These are phyloP conservation scores for Saccharomycopsis hybrid DNA, from an alignment of 1,139 yeast species.

Conservation along the genomic window DNA sequence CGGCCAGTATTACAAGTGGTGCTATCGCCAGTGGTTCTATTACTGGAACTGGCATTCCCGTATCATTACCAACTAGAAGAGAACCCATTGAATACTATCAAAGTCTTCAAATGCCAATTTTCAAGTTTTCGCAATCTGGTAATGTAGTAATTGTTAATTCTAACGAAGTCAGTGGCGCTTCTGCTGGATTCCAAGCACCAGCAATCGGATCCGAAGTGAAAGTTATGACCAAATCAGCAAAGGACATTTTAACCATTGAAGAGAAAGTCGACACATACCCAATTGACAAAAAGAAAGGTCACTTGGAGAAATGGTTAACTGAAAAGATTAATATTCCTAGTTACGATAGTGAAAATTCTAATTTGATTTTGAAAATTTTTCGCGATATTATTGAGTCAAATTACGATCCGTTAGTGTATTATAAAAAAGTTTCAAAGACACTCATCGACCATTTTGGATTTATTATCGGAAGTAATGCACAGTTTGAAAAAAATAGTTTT, in stretches of 20 bases:
- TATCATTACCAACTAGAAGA: background rate
- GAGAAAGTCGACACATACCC: slow-evolving; percentile 13
- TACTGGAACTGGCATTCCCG: no score
- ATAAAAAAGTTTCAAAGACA: slow-evolving; percentile 7
- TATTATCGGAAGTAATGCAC: slow-evolving; percentile 1
- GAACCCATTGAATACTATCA: slow-evolving; percentile 4
- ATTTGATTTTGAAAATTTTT: slow-evolving; percentile 16
- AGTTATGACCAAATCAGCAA: slow-evolving; percentile 9
- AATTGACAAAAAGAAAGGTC: slow-evolving; percentile 15
- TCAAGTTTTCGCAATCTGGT: slow-evolving; percentile 13
- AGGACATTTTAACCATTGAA: slow-evolving; percentile 11
- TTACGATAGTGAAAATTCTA: slow-evolving; percentile 9
- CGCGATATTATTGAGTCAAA: slow-evolving; percentile 6
- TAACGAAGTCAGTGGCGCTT: background rate
- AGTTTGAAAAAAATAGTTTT: background rate
- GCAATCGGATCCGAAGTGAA: background rate
- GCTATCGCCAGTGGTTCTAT: no score
- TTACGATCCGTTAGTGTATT: slow-evolving; percentile 4
- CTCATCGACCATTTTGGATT: slow-evolving; percentile 16
- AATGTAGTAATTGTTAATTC: slow-evolving; percentile 8
- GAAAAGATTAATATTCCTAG: slow-evolving; percentile 4
- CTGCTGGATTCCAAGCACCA: background rate
- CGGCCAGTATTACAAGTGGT: no score
- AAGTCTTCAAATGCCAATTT: slow-evolving; percentile 17
- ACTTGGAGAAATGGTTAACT: slow-evolving; percentile 17